phyloP scores from a whole-genome alignment of 2,329 filamentous ascomycete species.

The Neofusicoccum parvum region DNA sequence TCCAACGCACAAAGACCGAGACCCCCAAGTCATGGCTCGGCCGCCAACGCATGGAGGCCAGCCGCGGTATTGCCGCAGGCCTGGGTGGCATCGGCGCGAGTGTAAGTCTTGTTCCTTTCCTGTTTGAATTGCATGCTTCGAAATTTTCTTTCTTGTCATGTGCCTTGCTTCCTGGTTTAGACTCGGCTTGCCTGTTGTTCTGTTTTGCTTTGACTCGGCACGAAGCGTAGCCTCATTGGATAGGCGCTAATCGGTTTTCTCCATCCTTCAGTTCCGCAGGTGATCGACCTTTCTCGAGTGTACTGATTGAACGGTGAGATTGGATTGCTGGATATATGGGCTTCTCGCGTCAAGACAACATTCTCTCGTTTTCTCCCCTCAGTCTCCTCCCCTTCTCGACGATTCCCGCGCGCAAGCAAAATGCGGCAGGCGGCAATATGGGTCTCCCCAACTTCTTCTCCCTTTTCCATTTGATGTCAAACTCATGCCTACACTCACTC shows the following conservation, averaged over 20 bases:
- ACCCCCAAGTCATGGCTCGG: conserved; percentile 80
- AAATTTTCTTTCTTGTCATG: too few relatives aligned
- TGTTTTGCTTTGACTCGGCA: not conserved
- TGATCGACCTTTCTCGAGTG: conserved; percentile 1
- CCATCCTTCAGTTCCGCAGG: conserved; percentile 2
- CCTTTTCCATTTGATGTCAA: not conserved
- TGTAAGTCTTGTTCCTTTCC: conserved; percentile 4
- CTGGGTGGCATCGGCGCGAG: conserved; percentile 18
- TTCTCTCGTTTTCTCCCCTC: not conserved
- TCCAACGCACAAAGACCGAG: conserved; percentile 72
- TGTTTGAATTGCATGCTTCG: not conserved
- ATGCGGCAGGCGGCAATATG: not conserved
- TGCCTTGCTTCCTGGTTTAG: not conserved
- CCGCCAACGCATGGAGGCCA: conserved; percentile 63
- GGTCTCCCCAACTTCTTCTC: not conserved
- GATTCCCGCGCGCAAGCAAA: not conserved
- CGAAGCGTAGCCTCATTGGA: not conserved
- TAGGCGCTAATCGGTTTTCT: not conserved
- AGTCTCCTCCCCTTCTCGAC: not conserved
- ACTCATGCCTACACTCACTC: conserved; percentile 8
- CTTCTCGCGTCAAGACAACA: not conserved
- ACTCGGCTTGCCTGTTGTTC: not conserved
- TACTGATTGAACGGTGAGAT: conserved; percentile 12
- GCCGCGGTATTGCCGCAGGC: conserved; percentile 16
- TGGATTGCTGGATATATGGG: conserved; percentile 9